phyloP scores from a whole-genome alignment of 768 basidiomycete genomes.

The Gyrodon lividus region DNA sequence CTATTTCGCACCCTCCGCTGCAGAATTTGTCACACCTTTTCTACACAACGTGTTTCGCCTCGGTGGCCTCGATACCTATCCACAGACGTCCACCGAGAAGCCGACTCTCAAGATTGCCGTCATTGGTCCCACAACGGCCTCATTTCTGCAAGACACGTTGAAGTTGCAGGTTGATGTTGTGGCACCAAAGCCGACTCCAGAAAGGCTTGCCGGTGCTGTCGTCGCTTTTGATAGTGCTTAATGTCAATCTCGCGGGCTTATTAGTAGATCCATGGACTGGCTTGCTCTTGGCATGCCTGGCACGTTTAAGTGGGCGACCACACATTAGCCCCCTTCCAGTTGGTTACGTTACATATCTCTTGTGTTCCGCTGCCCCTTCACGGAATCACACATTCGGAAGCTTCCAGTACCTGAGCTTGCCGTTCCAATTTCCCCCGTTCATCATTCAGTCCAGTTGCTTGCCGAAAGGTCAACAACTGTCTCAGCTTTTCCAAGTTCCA shows the following conservation, averaged over 20 bases:
- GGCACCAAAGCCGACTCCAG: slow-evolving; percentile 55
- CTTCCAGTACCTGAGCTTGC: neutral
- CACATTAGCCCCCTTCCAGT: too few relatives aligned
- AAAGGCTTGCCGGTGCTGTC: slow-evolving; percentile 41
- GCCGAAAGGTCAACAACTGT: neutral
- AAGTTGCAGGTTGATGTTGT: slow-evolving; percentile 52
- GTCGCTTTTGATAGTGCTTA: slow-evolving; percentile 15
- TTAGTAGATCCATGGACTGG: too few relatives aligned
- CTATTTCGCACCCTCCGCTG: slow-evolving; percentile 74
- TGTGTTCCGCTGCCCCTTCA: slow-evolving; percentile 1
- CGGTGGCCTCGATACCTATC: slow-evolving; percentile 8
- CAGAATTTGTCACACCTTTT: slow-evolving; percentile 53
- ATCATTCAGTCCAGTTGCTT: neutral
- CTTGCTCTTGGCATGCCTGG: too few relatives aligned
- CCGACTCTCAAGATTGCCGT: slow-evolving; percentile 45
- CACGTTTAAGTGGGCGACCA: too few relatives aligned
- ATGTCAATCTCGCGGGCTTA: neutral
- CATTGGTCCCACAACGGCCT: slow-evolving; percentile 67
- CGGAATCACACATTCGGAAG: neutral
- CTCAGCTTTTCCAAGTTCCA: slow-evolving; percentile 14
- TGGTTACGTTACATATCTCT: slow-evolving; percentile 13
- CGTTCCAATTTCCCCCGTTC: neutral
- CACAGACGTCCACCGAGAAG: neutral
- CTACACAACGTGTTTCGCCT: slow-evolving; percentile 47
- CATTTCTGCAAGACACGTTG: slow-evolving; percentile 47